Base-by-base conservation (phyloP, 305 asterid genomes). In the Galium porrigens region DNA sequence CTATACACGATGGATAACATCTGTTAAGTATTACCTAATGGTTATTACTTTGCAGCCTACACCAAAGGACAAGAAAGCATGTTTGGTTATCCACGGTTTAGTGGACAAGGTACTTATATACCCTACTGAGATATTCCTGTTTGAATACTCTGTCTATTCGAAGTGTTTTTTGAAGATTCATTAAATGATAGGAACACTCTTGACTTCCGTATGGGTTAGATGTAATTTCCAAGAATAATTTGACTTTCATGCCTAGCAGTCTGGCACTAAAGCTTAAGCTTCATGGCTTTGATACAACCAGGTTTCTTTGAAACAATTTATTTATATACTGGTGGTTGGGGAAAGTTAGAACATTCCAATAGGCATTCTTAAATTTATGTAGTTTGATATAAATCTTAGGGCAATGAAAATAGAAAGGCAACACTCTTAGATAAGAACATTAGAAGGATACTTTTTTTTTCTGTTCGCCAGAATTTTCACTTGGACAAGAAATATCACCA, bases 31-130 rank as follows among this genome's bases (percentile, higher is more conserved):
- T 36, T 17, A 6, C 9, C 11, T 61, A 61, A 41, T 27, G 22
- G 27, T 62, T 67, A 75, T 53, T 70, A 36, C 56, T 69, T 74
- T 78, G 39, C 89, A 91, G 98, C 80, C 85, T 85, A 92, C 98
- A 46, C 98, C 98, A 32, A 92, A 92, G 82, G 98, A 92, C 85
- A 89, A 89, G 89, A 89, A 89, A 79, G 96, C 98, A 36, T 85
- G 80, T 73, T 66, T 92, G 86, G 91, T 92, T 80, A 84, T 92
- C 69, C 98, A 86, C 67, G 98, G 94, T 37, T 84, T 80, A 67
- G 96, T 85, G 46, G 96, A 89, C 79, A 84, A 89, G 98, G 98
- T 89, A 73, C 69, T 72, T 15, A 12, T 44, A 46, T 56, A 39
- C 52, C 44, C 8, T 22, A 5, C 15, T 22, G 39, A 6, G 25